phyloP scores from a whole-genome alignment of 2,329 filamentous ascomycete species.

The Ophiostoma sp. region DNA sequence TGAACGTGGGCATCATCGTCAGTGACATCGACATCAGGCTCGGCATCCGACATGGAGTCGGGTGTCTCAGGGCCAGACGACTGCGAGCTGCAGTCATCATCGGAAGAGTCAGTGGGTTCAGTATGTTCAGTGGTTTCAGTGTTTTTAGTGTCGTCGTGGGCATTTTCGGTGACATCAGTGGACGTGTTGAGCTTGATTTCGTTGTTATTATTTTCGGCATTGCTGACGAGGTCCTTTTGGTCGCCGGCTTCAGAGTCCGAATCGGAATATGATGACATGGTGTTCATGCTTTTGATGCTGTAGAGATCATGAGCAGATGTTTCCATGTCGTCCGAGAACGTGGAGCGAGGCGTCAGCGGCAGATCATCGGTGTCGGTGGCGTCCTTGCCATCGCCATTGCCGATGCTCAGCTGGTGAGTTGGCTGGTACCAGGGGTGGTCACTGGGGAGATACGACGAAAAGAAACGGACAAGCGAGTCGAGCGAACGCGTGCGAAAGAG shows the following conservation, averaged over 20 bases:
- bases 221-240: not conserved
- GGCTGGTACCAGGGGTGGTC: constrained; percentile 41
- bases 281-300: constrained; percentile 25
- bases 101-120: constrained; percentile 23
- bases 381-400: not conserved
- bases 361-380: constrained; percentile 27
- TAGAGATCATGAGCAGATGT: not conserved
- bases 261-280: constrained; percentile 44
- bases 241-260: constrained; percentile 39
- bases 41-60: constrained; percentile 41
- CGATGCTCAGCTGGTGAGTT: constrained; percentile 31
- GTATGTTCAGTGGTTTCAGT: not conserved
- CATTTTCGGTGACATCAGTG: not conserved
- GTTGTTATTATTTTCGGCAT: not conserved
- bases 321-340: constrained; percentile 42
- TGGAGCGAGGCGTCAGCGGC: constrained; percentile 46
- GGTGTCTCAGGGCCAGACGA: constrained; percentile 43
- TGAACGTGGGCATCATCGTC: not conserved
- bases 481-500: constrained; percentile 55
- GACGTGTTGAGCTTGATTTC: constrained; percentile 28
- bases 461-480: constrained; percentile 57
- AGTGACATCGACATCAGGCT: constrained; percentile 19
- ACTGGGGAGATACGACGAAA: constrained; percentile 53
- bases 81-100: constrained; percentile 42
- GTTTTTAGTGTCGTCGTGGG: not conserved